Base-by-base conservation (phyloP, 371 early-diverging fungal species). In the Actinomortierella ambigua region DNA sequence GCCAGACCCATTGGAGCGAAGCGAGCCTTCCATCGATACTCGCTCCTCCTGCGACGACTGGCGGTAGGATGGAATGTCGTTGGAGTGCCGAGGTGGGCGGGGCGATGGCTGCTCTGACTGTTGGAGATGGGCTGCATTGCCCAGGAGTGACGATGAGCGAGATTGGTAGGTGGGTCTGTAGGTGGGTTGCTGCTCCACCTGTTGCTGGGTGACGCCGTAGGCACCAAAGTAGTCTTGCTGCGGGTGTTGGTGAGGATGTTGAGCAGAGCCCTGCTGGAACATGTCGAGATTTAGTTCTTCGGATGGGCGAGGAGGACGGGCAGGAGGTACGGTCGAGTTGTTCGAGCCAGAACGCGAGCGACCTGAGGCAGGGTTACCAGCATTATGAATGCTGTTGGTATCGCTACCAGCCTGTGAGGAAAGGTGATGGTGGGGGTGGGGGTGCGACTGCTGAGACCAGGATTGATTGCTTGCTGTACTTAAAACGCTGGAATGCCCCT, bases 21-120 rank as follows among this genome's bases (percentile, higher is more conserved):
- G 20, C 20, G 48, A 48, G 20, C 24, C 11, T 8, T 48, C 24
- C 9, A 48, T 18, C 41, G 64, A 8, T 26, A 34, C 34, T 29
- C 52, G 53, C 9, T 48, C 49, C 50, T 55, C 48, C 23, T 60
- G 54, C 0, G 73, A 63, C 5, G 75, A 66, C 34, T 46, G 56
- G 7, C 67, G 59, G 1, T 55, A 13, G 1, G 53, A 47, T n/a
- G 63, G 60, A 15, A 58, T 50, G 17, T 65, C 61, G 43, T 53
- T 41, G 7, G 61, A 6, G 24, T 59, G 69, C 24, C 43, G 51
- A 42, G 28, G 23, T 1, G 61, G 51, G 27, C 55, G 14, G 22
- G 48, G 24, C 13, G 62, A 57, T 14, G 20, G 18, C 22, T 71
- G 66, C n/a, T 24, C 8, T 48, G 48, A 24, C 24, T 9, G 53